These are phyloP conservation scores for Blastobotrys niveus DNA, from an alignment of 1,139 yeast genomes.

Conservation along the genomic window DNA sequence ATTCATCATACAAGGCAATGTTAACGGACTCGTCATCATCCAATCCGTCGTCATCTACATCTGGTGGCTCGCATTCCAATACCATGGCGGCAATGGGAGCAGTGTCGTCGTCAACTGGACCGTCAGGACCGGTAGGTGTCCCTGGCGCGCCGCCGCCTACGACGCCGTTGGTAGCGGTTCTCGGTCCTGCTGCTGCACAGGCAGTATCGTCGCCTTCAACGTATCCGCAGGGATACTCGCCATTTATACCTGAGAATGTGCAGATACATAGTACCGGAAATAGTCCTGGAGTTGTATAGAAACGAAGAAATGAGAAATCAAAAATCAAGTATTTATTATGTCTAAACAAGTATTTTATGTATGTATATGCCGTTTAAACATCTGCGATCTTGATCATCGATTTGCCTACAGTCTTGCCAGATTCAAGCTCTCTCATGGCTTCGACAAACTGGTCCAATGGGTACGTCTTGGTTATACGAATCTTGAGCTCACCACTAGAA, in stretches of 20 bases:
- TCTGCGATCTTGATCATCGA: slow-evolving; percentile 47
- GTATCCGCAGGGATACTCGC: slow-evolving; percentile 20
- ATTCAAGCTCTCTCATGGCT: slow-evolving; percentile 64
- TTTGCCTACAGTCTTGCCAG: slow-evolving; percentile 75
- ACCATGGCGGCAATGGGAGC: background rate
- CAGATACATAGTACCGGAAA: too few species aligned
- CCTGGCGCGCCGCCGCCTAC: slow-evolving; percentile 29
- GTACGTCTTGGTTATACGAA: slow-evolving; percentile 50
- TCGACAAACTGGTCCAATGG: slow-evolving; percentile 56
- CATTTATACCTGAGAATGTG: slow-evolving; percentile 19
- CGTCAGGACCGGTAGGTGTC: too few species aligned
- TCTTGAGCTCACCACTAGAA: slow-evolving; percentile 46
- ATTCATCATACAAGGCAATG: slow-evolving; percentile 43
- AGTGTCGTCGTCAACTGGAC: background rate
- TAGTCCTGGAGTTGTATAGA: too few species aligned
- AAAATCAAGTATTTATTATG: too few species aligned
- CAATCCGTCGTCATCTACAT: background rate
- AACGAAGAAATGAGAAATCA: too few species aligned
- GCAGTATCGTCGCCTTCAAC: slow-evolving; percentile 30
- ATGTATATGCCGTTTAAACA: too few species aligned
- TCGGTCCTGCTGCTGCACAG: slow-evolving; percentile 36
- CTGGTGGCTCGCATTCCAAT: background rate
- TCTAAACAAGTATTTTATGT: too few species aligned
- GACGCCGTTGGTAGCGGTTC: slow-evolving; percentile 36
- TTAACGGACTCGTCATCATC: slow-evolving; percentile 9